A percentile compares a stretch with the other conserved stretches of the same genome.
phyloP scores from a whole-genome alignment of 257 asterid species.

The Solanum chilense region DNA sequence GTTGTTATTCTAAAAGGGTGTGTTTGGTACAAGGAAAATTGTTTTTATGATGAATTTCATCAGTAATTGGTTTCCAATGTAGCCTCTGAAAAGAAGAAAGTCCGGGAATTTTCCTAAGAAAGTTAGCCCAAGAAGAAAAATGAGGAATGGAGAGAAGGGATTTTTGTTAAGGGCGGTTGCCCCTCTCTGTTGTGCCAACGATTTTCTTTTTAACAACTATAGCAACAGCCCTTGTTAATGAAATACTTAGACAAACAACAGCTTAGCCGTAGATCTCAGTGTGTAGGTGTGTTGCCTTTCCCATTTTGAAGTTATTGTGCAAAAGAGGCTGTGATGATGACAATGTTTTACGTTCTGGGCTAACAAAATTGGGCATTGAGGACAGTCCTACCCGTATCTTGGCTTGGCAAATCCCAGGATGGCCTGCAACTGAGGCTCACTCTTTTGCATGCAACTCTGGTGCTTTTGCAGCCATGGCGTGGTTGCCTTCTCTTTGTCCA shows the following conservation, averaged over 20 bases:
- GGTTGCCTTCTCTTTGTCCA: neutral
- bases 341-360: neutral
- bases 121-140: neutral
- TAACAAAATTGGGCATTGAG: neutral
- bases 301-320: neutral
- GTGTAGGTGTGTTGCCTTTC: neutral
- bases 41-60: neutral
- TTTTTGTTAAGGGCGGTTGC: neutral
- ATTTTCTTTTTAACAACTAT: neutral
- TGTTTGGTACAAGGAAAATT: neutral
- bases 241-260: neutral
- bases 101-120: neutral
- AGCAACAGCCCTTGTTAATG: neutral
- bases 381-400: neutral
- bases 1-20: neutral
- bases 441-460: slow-evolving; percentile 2
- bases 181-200: neutral
- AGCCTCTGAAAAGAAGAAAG: neutral
- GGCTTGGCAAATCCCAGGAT: neutral
- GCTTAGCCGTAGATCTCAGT: neutral
- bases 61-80: neutral
- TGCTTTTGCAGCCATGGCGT: slow-evolving; percentile 10
- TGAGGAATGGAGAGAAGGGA: neutral
- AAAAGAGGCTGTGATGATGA: neutral
- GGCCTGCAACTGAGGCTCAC: neutral